Evolutionary conservation across 2,329 filamentous ascomycete species (phyloP), one percentile per base, ranked within the genome.

Genomic region (Phyllosticta ampelicida): DNA sequence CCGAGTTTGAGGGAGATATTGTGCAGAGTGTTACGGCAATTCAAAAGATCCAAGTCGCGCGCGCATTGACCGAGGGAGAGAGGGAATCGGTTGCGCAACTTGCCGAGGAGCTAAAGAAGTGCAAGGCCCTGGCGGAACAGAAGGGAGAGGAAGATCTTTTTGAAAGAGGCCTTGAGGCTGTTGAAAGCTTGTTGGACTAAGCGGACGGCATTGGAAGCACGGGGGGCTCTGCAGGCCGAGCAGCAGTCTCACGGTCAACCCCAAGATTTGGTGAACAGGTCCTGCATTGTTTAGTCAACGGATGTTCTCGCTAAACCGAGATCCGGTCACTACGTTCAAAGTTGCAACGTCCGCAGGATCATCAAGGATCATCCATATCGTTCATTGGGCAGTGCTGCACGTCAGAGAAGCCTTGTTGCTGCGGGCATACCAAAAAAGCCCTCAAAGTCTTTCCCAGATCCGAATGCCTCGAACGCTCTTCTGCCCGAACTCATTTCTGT

Each of bases 1-100:
- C 54, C 61, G 36, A 63, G 65, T 54, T 51, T 60, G 72, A 74
- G 64, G 71, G 68, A 1, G 69, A 72, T 49, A 64, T 73, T 44
- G 67, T 73, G 13, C 71, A 73, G 61, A 63, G 69, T 8, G 61
- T 70, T 28, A 73, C 71, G 4, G 71, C 70, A 1, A 63, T 73
- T 5, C 68, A 73, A 58, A 73, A 73, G 58, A 62, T 59, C 6
- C 57, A 70, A 44, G 59, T 64, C 13, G 51, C 57, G 3, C 54
- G 64, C 19, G 48, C 62, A 1, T 44, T 65, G 9, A 60, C 62
- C n/a, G 54, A 61, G 0, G 61, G 63, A 9, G 63, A 63, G 57
- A 52, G 48, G 2, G 23, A 18, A 2, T 26, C 54, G 48, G 55
- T 62, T 55, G 55, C 62, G 54, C 20, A 58, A 48, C 18, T 64